Percentiles rank a stretch among this genome's conserved stretches.
These are phyloP conservation scores for Miscanthus lutarioriparius DNA, from an alignment of 176 grass and related monocot species.

Conservation along the genomic window DNA sequence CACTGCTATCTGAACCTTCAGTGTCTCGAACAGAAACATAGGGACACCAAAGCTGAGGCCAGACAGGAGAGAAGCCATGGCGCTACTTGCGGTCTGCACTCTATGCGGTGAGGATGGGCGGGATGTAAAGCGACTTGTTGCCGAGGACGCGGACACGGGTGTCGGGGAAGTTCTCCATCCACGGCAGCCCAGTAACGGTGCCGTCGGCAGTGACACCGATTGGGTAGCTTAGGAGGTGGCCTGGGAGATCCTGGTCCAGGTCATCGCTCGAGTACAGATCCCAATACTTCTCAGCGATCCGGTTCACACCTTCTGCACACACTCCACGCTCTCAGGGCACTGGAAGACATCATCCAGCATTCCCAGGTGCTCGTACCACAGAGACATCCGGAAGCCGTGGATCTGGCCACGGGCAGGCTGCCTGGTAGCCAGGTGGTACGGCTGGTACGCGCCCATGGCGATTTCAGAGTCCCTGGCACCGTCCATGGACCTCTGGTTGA, in stretches of 20 bases:
- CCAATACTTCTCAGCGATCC: slow-evolving; percentile 57
- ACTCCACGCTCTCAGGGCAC: slow-evolving; percentile 41
- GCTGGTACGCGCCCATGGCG: slow-evolving; percentile 66
- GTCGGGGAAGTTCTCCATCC: slow-evolving; percentile 64
- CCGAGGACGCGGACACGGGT: slow-evolving; percentile 61
- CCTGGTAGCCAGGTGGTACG: slow-evolving; percentile 15
- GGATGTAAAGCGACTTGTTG: slow-evolving; percentile 62
- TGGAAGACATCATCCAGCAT: slow-evolving; percentile 58
- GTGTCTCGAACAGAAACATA: too few relatives aligned
- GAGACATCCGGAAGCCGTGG: slow-evolving; percentile 29
- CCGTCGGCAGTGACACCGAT: slow-evolving; percentile 34
- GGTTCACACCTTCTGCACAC: slow-evolving; percentile 73
- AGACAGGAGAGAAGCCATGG: background rate
- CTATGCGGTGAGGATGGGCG: slow-evolving; percentile 72
- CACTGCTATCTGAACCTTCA: too few relatives aligned
- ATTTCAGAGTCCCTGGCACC: slow-evolving; percentile 56
- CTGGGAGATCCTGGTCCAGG: slow-evolving; percentile 54
- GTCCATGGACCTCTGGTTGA: slow-evolving; percentile 44
- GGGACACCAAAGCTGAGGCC: background rate
- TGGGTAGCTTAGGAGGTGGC: slow-evolving; percentile 69
- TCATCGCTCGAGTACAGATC: slow-evolving; percentile 50
- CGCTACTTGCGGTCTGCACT: background rate
- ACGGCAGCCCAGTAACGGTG: slow-evolving; percentile 35
- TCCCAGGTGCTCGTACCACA: slow-evolving; percentile 49
- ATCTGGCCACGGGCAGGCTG: background rate